These are phyloP conservation scores for Sordariomycetes sp. DNA, from an alignment of 2,329 filamentous ascomycete species.

Conservation along the genomic window DNA sequence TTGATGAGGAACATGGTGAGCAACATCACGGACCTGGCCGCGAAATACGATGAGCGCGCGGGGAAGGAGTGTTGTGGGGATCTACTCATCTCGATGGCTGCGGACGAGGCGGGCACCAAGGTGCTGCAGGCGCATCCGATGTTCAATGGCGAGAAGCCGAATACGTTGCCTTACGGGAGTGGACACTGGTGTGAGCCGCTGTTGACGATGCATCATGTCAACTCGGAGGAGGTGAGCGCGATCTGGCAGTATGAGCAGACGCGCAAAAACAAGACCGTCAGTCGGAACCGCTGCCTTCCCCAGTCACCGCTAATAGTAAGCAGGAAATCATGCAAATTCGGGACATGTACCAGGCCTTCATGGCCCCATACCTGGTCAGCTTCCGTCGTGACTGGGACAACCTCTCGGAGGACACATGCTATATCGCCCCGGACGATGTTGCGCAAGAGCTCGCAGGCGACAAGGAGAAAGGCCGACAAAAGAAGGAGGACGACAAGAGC, in stretches of 20 bases:
- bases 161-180: constrained; percentile 35
- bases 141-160: constrained; percentile 47
- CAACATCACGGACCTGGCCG: constrained; percentile 29
- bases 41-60: constrained; percentile 36
- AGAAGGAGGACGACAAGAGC: constrained; percentile 27
- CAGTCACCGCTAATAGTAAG: neutral
- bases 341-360: constrained; percentile 40
- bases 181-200: constrained; percentile 47
- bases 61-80: constrained; percentile 41
- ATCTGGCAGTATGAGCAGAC: constrained; percentile 46
- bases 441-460: constrained; percentile 22
- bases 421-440: constrained; percentile 26
- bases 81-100: constrained; percentile 36
- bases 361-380: constrained; percentile 31
- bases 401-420: constrained; percentile 36
- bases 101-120: constrained; percentile 32
- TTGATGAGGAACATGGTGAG: constrained; percentile 39
- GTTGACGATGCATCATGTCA: constrained; percentile 48
- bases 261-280: constrained; percentile 29
- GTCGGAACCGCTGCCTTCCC: neutral
- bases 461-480: constrained; percentile 22
- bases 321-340: constrained; percentile 34
- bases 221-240: constrained; percentile 38
- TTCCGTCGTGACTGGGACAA: constrained; percentile 43
- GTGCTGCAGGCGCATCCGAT: constrained; percentile 38